Evolutionary conservation across 2,329 filamentous ascomycete genomes (phyloP), one percentile per base, ranked within the genome.

Genomic region (Aspergillus bombycis): DNA sequence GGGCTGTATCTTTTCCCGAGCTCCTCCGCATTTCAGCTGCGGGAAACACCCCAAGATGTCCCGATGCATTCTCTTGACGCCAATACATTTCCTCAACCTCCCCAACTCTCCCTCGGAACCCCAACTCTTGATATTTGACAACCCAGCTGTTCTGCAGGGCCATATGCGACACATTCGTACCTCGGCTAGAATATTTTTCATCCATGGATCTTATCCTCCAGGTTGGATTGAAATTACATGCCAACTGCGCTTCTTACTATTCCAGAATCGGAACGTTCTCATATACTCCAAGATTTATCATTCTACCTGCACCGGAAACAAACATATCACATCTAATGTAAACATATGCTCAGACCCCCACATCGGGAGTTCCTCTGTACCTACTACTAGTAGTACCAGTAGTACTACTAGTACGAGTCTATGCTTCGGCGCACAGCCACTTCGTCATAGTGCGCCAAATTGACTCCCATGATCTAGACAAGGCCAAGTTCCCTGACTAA

Each of bases 1-100:
- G 58, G 62, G 23, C 26, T 26, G 46, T 60, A 59, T 60, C 55
- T 62, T 66, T 62, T 67, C 63, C 69, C 69, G 69, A 61, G 56
- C 65, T 58, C 61, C 69, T 71, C 69, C 69, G 69, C 68, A 70
- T 67, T 68, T 32, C 21, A n/a, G 30, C 8, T 41, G 38, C 38
- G 55, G n/a, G 60, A 53, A 53, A 28, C 45, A 21, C 19, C 57
- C 45, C 45, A 48, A 48, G 45, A 26, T 34, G n/a, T 32, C 41
- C 30, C 50, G 50, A 53, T 9, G 50, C 5, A 53, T 53, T 53
- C 50, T 53, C 50, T 34, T 53, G 50, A 19, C 48, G 30, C 38
- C 38, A 41, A 41, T 23, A 46, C 11, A 23, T 23, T 23, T 48
- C 14, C 46, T 23, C 21, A 21, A 21, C 41, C 16, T 28, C 46